Evolutionary conservation across 225 moss, liverwort and hornwort genomes (phyloP), one percentile per base, ranked within the genome.

Genomic region (Marchantia polymorpha): DNA sequence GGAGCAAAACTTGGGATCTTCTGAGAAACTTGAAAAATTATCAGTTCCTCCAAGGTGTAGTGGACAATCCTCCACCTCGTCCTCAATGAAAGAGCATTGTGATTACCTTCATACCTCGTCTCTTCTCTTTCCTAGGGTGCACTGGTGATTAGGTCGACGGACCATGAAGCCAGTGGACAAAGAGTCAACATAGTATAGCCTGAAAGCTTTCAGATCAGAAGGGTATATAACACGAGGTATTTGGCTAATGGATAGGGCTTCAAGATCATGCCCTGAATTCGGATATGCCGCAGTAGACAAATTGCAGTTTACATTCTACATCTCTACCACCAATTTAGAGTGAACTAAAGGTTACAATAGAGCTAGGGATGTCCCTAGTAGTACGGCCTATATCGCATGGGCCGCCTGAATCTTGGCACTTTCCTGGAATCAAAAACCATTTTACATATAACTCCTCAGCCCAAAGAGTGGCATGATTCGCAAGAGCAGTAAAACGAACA

Each of bases 341-440:
- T 26, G 76, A 31, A 71, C 78, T 78, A 82, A 59, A 48, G 67
- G 11, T 76, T 56, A 64, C 58, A 73, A 73, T 22, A 50, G 30
- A 80, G 51, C 74, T 78, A 51, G 59, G 69, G 67, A 63, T 39
- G 39, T 64, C 87, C 80, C 90, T 94, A 96, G 79, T 94, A 94
- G 73, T 96, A 96, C 75, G 94, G 96, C 78, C 94, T 91, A 86
- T 90, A 96, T 58, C 96, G 94, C 90, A 90, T 91, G 47, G 96
- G 86, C 91, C 96, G 89, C 89, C 94, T 88, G 92, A 90, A 94
- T 81, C 94, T 91, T 64, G 94, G 90, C 47, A 94, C 90, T 84
- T 96, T 96, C 83, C 94, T 96, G 96, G 82, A 90, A 63, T 63
- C 65, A 61, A 23, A 26, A 81, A 76, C 54, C 59, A 77, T 30